Conservation (phyloP, 768 basidiomycete genomes). For the Agaricus blazei region DNA sequence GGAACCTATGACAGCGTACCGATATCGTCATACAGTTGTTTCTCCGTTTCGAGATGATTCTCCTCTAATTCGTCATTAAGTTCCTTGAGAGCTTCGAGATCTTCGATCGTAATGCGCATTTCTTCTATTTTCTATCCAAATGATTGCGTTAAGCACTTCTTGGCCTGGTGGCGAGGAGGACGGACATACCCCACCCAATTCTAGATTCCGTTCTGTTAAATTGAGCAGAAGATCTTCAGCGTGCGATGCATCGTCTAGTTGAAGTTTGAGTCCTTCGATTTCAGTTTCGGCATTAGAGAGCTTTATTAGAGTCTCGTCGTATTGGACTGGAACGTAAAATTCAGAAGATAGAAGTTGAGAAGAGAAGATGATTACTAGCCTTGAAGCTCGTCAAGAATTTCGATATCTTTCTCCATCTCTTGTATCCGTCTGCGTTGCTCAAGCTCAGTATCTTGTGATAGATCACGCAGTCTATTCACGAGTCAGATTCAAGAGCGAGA, state of each 20-base stretch:
- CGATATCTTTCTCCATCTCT: slow-evolving; percentile 89
- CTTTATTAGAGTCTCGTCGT: slow-evolving; percentile 75
- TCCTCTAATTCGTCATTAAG: slow-evolving; percentile 97
- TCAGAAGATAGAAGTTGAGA: slow-evolving; percentile 6
- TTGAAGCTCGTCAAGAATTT: slow-evolving; percentile 74
- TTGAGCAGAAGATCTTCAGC: slow-evolving; percentile 96
- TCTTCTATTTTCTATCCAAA: slow-evolving; percentile 86
- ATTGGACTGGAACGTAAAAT: slow-evolving; percentile 49
- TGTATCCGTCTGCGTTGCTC: slow-evolving; percentile 76
- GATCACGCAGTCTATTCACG: slow-evolving; percentile 68
- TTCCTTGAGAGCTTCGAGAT: slow-evolving; percentile 92
- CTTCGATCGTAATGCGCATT: slow-evolving; percentile 94
- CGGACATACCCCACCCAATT: slow-evolving; percentile 74
- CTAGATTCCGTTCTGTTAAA: slow-evolving; percentile 89
- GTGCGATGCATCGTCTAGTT: slow-evolving; percentile 91
- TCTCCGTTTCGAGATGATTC: slow-evolving; percentile 92
- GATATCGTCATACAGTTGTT: slow-evolving; percentile 83
- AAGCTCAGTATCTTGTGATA: slow-evolving; percentile 81
- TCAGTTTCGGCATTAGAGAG: slow-evolving; percentile 86
- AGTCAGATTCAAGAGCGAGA: not conserved
- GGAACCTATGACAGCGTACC: slow-evolving; percentile 42
- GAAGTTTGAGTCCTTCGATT: slow-evolving; percentile 89
- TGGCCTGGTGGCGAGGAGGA: not conserved
- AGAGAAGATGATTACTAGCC: slow-evolving; percentile 32
- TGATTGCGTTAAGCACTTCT: not conserved